phyloP scores from a whole-genome alignment of 345 rosid genomes.

The Adansonia digitata region DNA sequence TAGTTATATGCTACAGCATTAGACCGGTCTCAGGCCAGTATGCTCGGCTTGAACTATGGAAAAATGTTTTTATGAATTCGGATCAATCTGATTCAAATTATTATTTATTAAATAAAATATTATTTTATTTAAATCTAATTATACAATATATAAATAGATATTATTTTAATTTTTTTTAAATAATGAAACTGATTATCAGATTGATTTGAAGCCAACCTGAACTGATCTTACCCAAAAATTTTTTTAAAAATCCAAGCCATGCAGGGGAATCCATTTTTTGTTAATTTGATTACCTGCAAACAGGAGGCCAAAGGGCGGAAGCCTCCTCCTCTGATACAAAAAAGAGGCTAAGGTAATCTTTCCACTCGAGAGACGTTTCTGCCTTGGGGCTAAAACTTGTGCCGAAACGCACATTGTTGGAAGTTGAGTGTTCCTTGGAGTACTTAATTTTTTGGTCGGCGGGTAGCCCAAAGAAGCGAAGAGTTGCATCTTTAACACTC shows the following conservation, averaged over 20 bases:
- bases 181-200: too few species aligned
- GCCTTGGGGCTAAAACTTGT: slow-evolving; percentile 27
- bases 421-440: slow-evolving; percentile 20
- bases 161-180: too few species aligned
- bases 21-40: too few species aligned
- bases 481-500: slow-evolving; percentile 22
- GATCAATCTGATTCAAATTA: too few species aligned
- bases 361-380: slow-evolving; percentile 34
- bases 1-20: neutral
- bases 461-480: slow-evolving; percentile 22
- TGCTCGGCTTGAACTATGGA: too few species aligned
- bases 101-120: too few species aligned
- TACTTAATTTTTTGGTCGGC: slow-evolving; percentile 24
- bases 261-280: neutral
- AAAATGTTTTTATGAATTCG: too few species aligned
- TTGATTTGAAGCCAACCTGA: too few species aligned
- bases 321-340: slow-evolving; percentile 27
- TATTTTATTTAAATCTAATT: too few species aligned
- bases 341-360: slow-evolving; percentile 33
- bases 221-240: too few species aligned
- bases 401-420: slow-evolving; percentile 22
- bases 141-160: too few species aligned
- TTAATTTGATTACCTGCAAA: slow-evolving; percentile 25
- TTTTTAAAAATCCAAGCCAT: too few species aligned
- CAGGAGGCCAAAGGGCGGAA: slow-evolving; percentile 29